Evolutionary conservation across 2,329 filamentous ascomycete genomes (phyloP).

Genomic region (Cryphonectria japonica): DNA sequence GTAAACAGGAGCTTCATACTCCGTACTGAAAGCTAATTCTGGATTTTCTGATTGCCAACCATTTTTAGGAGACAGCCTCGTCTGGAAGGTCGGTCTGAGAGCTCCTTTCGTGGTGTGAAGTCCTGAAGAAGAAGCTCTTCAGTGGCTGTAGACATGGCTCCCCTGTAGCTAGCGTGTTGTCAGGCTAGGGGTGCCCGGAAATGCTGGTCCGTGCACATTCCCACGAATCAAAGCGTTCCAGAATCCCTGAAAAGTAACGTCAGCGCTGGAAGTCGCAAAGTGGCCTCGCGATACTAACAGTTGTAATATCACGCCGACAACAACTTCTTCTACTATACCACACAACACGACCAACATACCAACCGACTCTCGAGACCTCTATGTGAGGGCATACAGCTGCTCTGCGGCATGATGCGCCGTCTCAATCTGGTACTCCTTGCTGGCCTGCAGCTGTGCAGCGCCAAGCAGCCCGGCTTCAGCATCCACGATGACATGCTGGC

Average conservation of each 20-base stretch:
- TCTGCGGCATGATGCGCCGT: slow-evolving; percentile 55
- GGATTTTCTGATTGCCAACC: too few species aligned
- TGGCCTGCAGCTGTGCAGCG: slow-evolving; percentile 49
- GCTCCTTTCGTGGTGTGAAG: not conserved
- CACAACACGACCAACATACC: not conserved
- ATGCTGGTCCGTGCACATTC: not conserved
- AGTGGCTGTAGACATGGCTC: not conserved
- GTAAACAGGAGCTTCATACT: not conserved
- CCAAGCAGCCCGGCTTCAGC: slow-evolving; percentile 68
- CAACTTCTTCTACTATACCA: not conserved
- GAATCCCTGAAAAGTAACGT: slow-evolving; percentile 14
- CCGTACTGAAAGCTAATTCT: not conserved
- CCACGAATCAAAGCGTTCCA: not conserved
- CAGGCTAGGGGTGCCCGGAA: not conserved
- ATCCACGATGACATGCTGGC: slow-evolving; percentile 87
- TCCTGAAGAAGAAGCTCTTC: not conserved
- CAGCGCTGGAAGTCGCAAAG: slow-evolving; percentile 29
- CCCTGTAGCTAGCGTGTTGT: not conserved
- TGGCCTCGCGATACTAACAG: slow-evolving; percentile 33
- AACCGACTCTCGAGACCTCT: slow-evolving; percentile 30
- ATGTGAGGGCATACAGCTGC: slow-evolving; percentile 40
- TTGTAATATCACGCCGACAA: not conserved
- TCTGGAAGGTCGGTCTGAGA: not conserved
- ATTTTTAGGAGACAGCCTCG: too few species aligned
- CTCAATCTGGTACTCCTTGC: slow-evolving; percentile 50